Conservation (phyloP, 768 basidiomycete genomes). For the Crepidotus variabilis region DNA sequence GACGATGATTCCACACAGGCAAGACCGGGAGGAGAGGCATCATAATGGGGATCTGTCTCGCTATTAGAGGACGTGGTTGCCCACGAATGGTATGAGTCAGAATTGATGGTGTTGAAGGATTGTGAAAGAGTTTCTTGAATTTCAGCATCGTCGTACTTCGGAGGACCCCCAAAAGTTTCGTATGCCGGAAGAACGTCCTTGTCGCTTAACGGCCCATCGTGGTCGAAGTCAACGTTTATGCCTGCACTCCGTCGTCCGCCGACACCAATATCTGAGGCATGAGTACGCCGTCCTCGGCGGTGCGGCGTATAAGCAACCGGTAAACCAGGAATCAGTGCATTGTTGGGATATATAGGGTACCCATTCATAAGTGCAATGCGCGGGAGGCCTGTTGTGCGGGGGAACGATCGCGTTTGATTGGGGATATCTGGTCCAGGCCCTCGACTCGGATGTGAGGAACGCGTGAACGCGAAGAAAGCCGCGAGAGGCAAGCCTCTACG, state of each 20-base stretch:
- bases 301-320: neutral
- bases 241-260: neutral
- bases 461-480: slow-evolving; percentile 3
- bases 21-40: neutral
- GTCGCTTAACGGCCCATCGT: neutral
- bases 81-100: neutral
- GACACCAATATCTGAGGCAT: neutral
- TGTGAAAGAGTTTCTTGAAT: neutral
- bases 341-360: neutral
- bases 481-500: neutral
- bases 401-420: neutral
- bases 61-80: neutral
- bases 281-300: neutral
- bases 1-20: neutral
- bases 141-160: neutral
- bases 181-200: neutral
- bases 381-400: neutral
- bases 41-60: neutral
- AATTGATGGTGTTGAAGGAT: neutral
- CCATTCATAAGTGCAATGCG: neutral
- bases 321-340: neutral
- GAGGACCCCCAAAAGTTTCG: neutral
- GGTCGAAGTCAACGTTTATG: neutral
- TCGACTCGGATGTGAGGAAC: neutral
- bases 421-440: neutral